A percentile compares a stretch with the other conserved stretches of the same genome.
Conservation (phyloP, 345 rosid species). For the Acer saccharum region DNA sequence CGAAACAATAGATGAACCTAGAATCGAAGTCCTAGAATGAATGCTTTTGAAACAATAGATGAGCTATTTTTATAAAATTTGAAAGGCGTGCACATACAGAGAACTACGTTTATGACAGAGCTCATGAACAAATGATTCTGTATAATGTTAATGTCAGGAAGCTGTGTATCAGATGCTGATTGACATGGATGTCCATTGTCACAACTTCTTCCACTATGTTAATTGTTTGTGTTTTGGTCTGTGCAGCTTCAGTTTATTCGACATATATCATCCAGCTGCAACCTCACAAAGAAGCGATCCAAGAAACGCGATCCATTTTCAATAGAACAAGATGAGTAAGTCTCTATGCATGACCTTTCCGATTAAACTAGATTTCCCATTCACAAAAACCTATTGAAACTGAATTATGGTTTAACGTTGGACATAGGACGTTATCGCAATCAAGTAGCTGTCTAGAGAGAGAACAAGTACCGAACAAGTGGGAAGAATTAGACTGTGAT, state of each 20-base stretch:
- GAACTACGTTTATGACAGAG: neutral
- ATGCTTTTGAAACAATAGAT: neutral
- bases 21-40: neutral
- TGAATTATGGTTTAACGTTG: neutral
- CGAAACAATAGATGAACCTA: too few relatives aligned
- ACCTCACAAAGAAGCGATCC: conserved; percentile 40
- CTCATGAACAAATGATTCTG: neutral
- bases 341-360: neutral
- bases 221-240: conserved; percentile 1
- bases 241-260: conserved; percentile 76
- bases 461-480: conserved; percentile 17
- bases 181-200: neutral
- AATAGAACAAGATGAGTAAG: conserved; percentile 49
- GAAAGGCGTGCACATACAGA: neutral
- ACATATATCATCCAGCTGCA: conserved; percentile 49
- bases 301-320: conserved; percentile 28
- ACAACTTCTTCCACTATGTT: neutral
- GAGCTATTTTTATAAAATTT: neutral
- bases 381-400: neutral
- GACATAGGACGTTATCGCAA: conserved; percentile 30
- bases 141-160: neutral
- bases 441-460: conserved; percentile 18
- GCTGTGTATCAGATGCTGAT: neutral
- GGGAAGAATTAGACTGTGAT: conserved; percentile 18
- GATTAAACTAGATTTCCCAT: too few relatives aligned